Conservation (phyloP, 441 rosid species). For the Bruguiera hainesii region DNA sequence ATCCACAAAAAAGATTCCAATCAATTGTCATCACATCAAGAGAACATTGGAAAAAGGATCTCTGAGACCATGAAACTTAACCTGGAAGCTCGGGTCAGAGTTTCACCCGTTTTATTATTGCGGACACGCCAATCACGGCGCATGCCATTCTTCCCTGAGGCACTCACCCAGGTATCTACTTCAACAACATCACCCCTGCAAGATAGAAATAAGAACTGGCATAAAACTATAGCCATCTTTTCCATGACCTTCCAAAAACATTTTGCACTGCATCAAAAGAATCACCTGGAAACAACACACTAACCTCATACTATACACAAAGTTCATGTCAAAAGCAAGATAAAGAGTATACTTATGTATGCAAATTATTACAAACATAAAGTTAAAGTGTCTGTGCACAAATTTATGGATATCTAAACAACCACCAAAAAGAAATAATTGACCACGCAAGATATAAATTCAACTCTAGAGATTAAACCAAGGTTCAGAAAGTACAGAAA, state of each 20-base stretch:
- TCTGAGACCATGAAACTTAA: slow-evolving; percentile 18
- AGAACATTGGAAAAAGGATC: neutral
- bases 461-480: neutral
- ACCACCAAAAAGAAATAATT: neutral
- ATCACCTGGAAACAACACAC: neutral
- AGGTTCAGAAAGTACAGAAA: neutral
- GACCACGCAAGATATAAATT: neutral
- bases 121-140: slow-evolving; percentile 93
- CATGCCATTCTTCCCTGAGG: slow-evolving; percentile 95
- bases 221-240: slow-evolving; percentile 13
- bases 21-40: slow-evolving; percentile 1
- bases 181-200: slow-evolving; percentile 92
- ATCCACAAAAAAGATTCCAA: slow-evolving; percentile 11
- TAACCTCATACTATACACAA: neutral
- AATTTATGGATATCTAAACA: neutral
- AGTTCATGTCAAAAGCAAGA: neutral
- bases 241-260: neutral
- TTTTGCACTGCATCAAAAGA: neutral
- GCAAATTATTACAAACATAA: no score
- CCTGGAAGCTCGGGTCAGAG: slow-evolving; percentile 91
- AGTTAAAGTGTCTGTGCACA: no score
- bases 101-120: slow-evolving; percentile 76
- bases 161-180: slow-evolving; percentile 90
- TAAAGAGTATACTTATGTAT: neutral
- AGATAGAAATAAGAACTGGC: slow-evolving; percentile 16